Evolutionary conservation across 768 basidiomycete species (phyloP), one percentile per base, ranked within the genome.

Genomic region (Mycena rebaudengoi): DNA sequence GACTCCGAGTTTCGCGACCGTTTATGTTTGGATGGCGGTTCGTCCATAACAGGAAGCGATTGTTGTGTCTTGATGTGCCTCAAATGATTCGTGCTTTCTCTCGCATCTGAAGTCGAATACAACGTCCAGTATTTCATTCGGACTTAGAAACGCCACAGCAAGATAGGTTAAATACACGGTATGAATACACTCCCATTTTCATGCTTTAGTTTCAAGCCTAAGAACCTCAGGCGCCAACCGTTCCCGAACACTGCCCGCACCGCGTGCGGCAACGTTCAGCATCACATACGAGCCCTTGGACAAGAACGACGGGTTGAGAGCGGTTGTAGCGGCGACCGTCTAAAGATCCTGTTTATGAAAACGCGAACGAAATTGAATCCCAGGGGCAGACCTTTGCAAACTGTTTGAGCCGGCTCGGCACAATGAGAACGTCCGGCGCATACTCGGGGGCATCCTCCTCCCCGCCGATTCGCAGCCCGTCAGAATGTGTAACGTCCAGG

Each of bases 361-460:
- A 13, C 10, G 12, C 35, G 32, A n/a, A n/a, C 26, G 14, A 39
- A 40, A 28, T 49, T 11, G 25, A 46, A 14, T n/a, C 26, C 28
- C 18, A 18, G 20, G 28, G 32, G 67, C 68, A 67, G 23, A 94
- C 96, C 86, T 95, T 97, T 18, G 88, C 83, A 73, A 99, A 99
- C 20, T 96, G 91, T 76, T 94, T 96, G 53, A 99, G 80, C 50
- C 89, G 85, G 74, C 95, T 96, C 0, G 98, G 95, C 1, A 96
- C 72, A 45, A 99, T 86, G 41, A 99, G 79, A 5, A 99, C 86
- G 72, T 97, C 92, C 1, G 95, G 96, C 0, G 87, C 88, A 51
- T 77, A 79, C 28, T 83, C 83, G 5, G 84, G 71, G 12, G 80
- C 77, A 11, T 64, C 73, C 2, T 77, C 78, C 46, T 74, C 74